These are phyloP conservation scores for Miscanthus sacchariflorus DNA, from an alignment of 202 grass and related monocot species.

Conservation along the genomic window DNA sequence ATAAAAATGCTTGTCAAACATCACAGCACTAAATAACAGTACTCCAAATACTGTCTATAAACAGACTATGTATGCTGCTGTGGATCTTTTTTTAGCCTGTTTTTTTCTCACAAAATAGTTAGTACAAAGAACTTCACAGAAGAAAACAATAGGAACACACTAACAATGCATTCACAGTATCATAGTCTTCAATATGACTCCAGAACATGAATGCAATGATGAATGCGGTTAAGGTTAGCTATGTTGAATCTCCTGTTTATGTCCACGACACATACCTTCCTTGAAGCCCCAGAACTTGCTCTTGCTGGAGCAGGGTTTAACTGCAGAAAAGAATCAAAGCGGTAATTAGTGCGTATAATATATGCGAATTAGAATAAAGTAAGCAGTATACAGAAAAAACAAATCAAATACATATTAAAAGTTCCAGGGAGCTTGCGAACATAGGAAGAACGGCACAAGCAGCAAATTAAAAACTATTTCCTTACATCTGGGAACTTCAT, in stretches of 20 bases:
- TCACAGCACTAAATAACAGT: neutral
- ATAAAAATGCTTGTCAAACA: neutral
- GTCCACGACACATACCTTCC: conserved; percentile 60
- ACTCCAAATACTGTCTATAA: conserved; percentile 14
- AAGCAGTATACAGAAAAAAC: neutral
- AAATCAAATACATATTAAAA: conserved; percentile 16
- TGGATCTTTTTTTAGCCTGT: neutral
- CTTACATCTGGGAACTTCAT: conserved; percentile 95
- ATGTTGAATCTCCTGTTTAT: conserved; percentile 23
- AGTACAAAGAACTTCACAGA: conserved; percentile 15
- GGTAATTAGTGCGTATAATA: conserved; percentile 22
- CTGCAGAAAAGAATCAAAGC: conserved; percentile 42
- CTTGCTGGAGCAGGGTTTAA: conserved; percentile 64
- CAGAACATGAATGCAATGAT: conserved; percentile 9
- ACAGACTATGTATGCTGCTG: neutral
- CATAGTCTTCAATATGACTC: conserved; percentile 11
- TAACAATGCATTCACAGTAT: conserved; percentile 19
- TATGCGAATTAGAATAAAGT: conserved; percentile 4
- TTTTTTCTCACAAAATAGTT: neutral
- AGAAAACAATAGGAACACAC: neutral
- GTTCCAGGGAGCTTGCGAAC: neutral
- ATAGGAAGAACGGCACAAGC: neutral
- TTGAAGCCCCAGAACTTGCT: conserved; percentile 69
- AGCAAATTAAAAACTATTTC: conserved; percentile 41
- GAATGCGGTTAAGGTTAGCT: neutral